These are phyloP conservation scores for Eucalyptus urophylla DNA, from an alignment of 345 rosid genomes.

Conservation along the genomic window DNA sequence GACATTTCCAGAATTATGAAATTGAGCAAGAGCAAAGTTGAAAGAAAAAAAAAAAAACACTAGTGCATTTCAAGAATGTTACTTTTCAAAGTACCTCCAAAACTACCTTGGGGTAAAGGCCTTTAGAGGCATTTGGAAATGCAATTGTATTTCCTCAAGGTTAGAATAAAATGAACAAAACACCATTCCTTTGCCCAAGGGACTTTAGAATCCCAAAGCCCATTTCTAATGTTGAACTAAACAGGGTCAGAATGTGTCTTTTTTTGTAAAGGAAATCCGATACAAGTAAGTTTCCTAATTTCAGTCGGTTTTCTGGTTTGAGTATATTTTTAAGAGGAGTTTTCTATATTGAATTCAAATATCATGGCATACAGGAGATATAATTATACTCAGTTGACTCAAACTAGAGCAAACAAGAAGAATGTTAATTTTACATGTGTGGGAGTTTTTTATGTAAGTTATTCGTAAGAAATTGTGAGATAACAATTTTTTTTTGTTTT, in stretches of 20 bases:
- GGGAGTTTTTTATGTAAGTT: neutral
- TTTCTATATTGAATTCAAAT: no score
- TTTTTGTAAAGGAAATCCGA: neutral
- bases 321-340: neutral
- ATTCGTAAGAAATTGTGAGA: neutral
- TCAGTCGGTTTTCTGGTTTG: neutral
- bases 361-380: neutral
- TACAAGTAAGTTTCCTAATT: neutral
- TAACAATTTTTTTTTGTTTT: no score
- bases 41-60: no score
- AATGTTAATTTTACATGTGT: neutral
- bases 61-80: neutral
- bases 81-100: no score
- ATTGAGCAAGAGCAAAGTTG: neutral
- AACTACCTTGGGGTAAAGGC: no score
- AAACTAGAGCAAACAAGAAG: neutral
- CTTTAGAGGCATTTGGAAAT: no score
- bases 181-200: neutral
- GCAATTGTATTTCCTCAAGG: neutral
- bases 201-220: neutral
- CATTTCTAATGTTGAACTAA: neutral
- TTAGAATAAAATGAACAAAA: no score
- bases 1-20: neutral
- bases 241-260: neutral
- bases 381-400: neutral